These are phyloP conservation scores for Solanum arcanum DNA, from an alignment of 257 asterid species.

Conservation along the genomic window DNA sequence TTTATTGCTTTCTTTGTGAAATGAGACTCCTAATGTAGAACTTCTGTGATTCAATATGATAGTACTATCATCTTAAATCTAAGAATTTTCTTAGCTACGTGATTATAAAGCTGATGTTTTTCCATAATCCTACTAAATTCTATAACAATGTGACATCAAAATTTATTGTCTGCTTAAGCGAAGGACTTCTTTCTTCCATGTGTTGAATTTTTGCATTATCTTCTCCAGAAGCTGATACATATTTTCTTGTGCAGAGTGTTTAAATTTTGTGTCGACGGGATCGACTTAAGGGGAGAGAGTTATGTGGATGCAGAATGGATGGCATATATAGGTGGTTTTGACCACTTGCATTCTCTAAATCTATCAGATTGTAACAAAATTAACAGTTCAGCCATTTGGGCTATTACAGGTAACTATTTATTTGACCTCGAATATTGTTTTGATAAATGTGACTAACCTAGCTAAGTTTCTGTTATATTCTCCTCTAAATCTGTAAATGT, in stretches of 20 bases:
- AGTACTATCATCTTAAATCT: neutral
- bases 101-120: neutral
- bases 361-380: constrained; percentile 71
- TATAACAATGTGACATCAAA: neutral
- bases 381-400: constrained; percentile 78
- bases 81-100: neutral
- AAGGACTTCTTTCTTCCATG: neutral
- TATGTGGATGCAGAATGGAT: constrained; percentile 92
- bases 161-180: neutral
- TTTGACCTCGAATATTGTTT: neutral
- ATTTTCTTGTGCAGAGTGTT: constrained; percentile 57
- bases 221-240: neutral
- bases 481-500: neutral
- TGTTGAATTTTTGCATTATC: neutral
- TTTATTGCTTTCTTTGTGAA: neutral
- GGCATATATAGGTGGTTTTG: constrained; percentile 89
- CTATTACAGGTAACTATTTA: constrained; percentile 43
- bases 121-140: neutral
- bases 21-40: neutral
- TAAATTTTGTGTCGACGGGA: constrained; percentile 53
- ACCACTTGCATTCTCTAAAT: constrained; percentile 46
- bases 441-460: neutral
- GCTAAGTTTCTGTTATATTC: neutral
- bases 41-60: neutral
- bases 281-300: constrained; percentile 59